Evolutionary conservation across 164 flowering plant genomes (phyloP), one percentile per base, ranked within the genome.

Genomic region (Sedum album): DNA sequence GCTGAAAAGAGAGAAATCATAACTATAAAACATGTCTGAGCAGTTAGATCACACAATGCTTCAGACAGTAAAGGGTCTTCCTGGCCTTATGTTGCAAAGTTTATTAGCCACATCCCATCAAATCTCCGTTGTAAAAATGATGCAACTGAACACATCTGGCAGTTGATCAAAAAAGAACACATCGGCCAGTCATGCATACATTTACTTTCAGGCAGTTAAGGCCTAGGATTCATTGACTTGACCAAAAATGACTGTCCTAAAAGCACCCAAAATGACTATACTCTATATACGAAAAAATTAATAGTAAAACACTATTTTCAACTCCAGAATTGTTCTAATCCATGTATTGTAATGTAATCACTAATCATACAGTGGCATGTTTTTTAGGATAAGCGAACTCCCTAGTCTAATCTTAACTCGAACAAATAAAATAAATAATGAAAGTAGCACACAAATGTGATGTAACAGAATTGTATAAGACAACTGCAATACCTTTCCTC

Each of bases 401-500:
- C 23, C 60, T 23, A 53, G 30, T 53, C 5, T 53, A 53, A 44
- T 15, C 21, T 48, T 7, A 48, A 48, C 23, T 48, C 53, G 8
- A 4, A 51, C 4, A 4, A 21, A 51, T 6, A 21, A 3, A 33
- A n/a, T n/a, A 61, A 30, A 61, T 33, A 63, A 0, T 63, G 7
- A 63, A 26, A 18, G 25, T 11, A 55, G 23, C 4, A 55, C 18
- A 35, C 38, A 35, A 7, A 7, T 41, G 0, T 26, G 26, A 51
- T 21, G 57, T 9, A 51, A 31, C 42, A 63, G 30, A 61, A 41
- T 0, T 17, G 46, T 41, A 13, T 11, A 41, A n/a, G n/a, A 35
- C 5, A 25, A 35, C 15, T 14, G 6, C 26, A 17, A 63, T 83
- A 89, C 98, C 98, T 87, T 74, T 82, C 91, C 79, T 89, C 91